Conservation (phyloP, 208 protist genomes). For the Trypanosoma caninum region DNA sequence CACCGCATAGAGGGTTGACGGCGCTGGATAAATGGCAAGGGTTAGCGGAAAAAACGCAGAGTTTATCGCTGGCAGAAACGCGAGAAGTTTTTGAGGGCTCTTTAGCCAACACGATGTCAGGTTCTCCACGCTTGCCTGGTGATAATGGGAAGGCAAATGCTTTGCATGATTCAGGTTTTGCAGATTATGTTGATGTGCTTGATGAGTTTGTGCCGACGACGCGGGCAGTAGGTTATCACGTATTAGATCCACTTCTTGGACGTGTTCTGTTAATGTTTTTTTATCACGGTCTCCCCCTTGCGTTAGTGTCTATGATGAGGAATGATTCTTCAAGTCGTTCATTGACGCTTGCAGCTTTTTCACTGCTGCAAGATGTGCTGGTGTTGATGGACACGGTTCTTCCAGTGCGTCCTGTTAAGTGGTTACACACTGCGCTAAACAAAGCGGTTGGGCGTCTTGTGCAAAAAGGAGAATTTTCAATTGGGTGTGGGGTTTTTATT, state of each 20-base stretch:
- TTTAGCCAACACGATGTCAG: background rate
- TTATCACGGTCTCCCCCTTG: constrained; percentile 82
- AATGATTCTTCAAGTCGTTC: constrained; percentile 38
- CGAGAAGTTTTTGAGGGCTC: background rate
- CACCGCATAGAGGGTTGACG: constrained; percentile 73
- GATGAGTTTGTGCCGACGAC: constrained; percentile 69
- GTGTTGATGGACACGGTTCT: constrained; percentile 88
- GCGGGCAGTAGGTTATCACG: constrained; percentile 85
- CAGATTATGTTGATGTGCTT: constrained; percentile 9
- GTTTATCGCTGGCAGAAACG: constrained; percentile 19
- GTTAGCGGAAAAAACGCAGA: constrained; percentile 56
- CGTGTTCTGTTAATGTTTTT: constrained; percentile 64
- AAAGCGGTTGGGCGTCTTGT: constrained; percentile 59
- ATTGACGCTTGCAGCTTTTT: constrained; percentile 49
- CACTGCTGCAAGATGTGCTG: constrained; percentile 78
- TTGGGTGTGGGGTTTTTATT: constrained; percentile 49
- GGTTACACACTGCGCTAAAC: constrained; percentile 80
- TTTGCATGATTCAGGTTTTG: background rate
- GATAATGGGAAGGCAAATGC: background rate
- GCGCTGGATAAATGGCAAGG: constrained; percentile 64
- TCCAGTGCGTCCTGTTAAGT: constrained; percentile 60
- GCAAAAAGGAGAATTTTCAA: constrained; percentile 55
- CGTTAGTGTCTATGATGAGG: constrained; percentile 66
- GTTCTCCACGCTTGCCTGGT: background rate
- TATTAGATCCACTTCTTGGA: constrained; percentile 75